Conservation (phyloP, 2,329 filamentous ascomycete species). For the Davidsoniella eucalypti region DNA sequence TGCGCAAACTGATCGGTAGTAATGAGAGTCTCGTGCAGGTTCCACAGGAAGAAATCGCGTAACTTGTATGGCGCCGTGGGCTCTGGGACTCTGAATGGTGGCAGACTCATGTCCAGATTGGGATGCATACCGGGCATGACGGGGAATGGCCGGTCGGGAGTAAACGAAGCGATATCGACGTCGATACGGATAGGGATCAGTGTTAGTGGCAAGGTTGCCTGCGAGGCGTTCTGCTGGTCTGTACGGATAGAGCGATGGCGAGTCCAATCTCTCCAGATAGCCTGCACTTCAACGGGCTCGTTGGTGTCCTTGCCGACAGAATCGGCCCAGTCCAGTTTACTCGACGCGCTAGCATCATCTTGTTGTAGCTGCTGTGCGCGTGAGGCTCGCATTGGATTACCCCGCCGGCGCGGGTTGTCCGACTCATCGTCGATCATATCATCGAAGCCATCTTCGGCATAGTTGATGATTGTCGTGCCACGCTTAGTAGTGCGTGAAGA, state of each 20-base stretch:
- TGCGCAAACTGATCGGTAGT: conserved; percentile 95
- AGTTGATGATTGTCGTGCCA: conserved; percentile 92
- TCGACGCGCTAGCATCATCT: conserved; percentile 44
- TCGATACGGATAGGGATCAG: conserved; percentile 94
- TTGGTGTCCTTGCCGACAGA: conserved; percentile 71
- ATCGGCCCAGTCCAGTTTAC: conserved; percentile 49
- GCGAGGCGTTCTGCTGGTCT: conserved; percentile 44
- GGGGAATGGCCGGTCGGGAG: conserved; percentile 48
- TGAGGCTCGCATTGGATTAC: conserved; percentile 69
- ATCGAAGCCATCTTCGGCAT: conserved; percentile 90
- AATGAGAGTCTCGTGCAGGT: conserved; percentile 81
- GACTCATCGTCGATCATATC: conserved; percentile 55
- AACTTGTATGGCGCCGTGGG: conserved; percentile 70
- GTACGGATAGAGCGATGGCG: conserved; percentile 42
- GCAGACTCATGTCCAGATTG: conserved; percentile 52
- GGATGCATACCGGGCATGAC: conserved; percentile 31
- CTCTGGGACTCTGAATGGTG: conserved; percentile 67
- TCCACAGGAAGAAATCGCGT: conserved; percentile 95
- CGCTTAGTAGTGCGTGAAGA: conserved; percentile 82
- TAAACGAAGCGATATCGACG: conserved; percentile 69
- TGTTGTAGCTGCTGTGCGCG: conserved; percentile 30
- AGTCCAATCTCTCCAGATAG: conserved; percentile 94
- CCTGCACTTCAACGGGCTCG: conserved; percentile 67
- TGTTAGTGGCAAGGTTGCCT: conserved; percentile 67
- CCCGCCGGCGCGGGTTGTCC: conserved; percentile 58